Percentiles rank a stretch among this genome's conserved stretches.
phyloP scores from a whole-genome alignment of 192 early-diverging fungal species.

The Linnemannia exigua region DNA sequence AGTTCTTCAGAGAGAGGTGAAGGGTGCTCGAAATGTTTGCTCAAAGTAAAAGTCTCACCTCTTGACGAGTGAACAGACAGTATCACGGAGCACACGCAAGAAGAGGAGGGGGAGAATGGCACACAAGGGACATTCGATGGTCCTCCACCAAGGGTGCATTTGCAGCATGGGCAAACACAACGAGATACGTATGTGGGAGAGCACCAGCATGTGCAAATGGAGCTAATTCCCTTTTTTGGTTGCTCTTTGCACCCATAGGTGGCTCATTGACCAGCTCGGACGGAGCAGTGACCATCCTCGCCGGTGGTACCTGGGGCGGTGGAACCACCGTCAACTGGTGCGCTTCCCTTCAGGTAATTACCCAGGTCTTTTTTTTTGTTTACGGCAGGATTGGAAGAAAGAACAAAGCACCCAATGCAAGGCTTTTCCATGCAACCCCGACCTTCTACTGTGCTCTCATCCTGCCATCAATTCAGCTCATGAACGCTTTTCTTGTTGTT shows the following conservation, averaged over 20 bases:
- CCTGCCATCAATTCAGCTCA: neutral
- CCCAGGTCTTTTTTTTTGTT: neutral
- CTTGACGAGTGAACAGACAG: too few species aligned
- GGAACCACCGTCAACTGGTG: constrained; percentile 83
- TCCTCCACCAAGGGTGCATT: neutral
- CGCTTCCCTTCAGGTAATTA: constrained; percentile 64
- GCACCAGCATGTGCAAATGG: neutral
- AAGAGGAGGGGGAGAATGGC: neutral
- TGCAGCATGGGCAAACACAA: neutral
- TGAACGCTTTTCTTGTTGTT: neutral
- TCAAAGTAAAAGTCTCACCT: constrained; percentile 2
- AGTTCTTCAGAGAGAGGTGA: neutral
- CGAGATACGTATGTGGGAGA: neutral
- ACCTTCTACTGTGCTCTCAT: neutral
- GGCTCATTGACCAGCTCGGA: constrained; percentile 64
- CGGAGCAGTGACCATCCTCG: constrained; percentile 67
- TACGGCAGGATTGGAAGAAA: neutral
- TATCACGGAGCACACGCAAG: neutral
- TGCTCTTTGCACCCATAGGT: constrained; percentile 1
- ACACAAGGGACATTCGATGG: neutral
- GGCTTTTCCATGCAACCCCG: neutral
- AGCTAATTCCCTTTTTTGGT: neutral
- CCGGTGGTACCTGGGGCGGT: constrained; percentile 81
- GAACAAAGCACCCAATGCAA: neutral
- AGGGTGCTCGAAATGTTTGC: neutral